Base-by-base conservation (phyloP, 257 asterid genomes). In the Penstemon barbatus region DNA sequence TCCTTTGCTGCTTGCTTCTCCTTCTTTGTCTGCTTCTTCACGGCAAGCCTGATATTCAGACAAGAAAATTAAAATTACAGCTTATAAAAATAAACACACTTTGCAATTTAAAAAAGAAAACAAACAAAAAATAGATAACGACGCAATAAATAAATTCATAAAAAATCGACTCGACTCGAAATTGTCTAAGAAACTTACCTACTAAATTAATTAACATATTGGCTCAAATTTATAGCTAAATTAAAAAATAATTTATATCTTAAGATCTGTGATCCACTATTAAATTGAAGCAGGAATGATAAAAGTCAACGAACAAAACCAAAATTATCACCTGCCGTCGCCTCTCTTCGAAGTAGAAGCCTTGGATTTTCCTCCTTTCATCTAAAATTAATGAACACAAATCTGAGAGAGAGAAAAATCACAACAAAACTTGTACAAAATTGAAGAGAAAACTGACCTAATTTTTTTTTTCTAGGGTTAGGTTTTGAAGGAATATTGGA, bases 301-400 rank as follows among this genome's bases (percentile, higher is more conserved):
- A 6, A 50, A 50, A 60, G 8, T 4, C 25, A 7, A 8, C 0
- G 2, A 15, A 3, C 7, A 44, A 54, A 4, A 51, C 45, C 0
- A 52, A 41, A 11, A 9, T 4, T 8, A 71, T 63, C 45, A 89
- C 96, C 69, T 89, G 82, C 77, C 72, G 55, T 81, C 89, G 44
- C 78, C 68, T 59, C 69, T 82, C 78, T 79, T 78, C 60, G 92
- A 71, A 44, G 70, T 87, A 25, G 33, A 25, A 7, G 87, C 89
- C 72, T 81, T 86, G 9, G 88, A 70, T 61, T 80, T 83, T 33
- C 84, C 96, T 77, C 90, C 93, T 77, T 79, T 83, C 95, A 89
- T 84, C 71, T 7, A 59, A 71, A 73, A 46, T 33, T 54, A 60
- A 74, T 45, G 7, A 57, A 55, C 59, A 62, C 53, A 7, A 38